Evolutionary conservation across 768 basidiomycete species (phyloP), one percentile per base, ranked within the genome.

Genomic region (Nidularia sp.): DNA sequence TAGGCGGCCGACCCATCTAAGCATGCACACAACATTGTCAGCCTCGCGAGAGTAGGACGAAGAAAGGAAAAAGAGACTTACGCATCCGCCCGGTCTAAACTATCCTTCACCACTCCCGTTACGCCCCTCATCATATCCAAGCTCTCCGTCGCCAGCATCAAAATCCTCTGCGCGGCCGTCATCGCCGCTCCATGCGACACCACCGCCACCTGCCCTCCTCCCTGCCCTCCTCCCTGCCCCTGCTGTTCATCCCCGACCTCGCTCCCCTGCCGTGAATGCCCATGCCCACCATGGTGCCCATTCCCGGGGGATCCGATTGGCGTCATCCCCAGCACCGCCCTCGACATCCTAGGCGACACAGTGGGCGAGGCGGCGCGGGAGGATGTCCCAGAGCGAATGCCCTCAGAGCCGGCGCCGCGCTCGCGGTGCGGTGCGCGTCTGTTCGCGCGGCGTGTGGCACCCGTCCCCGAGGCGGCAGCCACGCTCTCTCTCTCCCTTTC

Each of bases 101-200:
- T 90, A 55, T 94, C 93, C 60, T 85, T 87, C 54, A 95, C 88
- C 22, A 95, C 90, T 3, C 81, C 78, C n/a, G 90, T 90, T 31
- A 94, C 90, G 31, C 89, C 84, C 31, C 86, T 76, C 77, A 96
- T 84, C 91, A 94, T 95, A 62, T 96, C 93, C 66, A 96, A 62
- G 62, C 92, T 93, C 72, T 96, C 94, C 10, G 88, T 88, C 9
- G 93, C 92, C 6, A 96, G 81, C 6, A 85, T 83, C 57, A 96
- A 65, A 15, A 96, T 85, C 48, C 88, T 74, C 64, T 90, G 87
- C 7, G 93, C 90, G 31, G 92, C 88, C 12, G 83, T 76, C 22
- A 81, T 76, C 2, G 89, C 90, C 5, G 83, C 72, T 34, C 81
- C 75, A 0, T 80, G 76, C 45, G 73, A 69, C 15, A 72, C 62